Evolutionary conservation across 441 rosid genomes (phyloP).

Genomic region (Macaranga tanarius): DNA sequence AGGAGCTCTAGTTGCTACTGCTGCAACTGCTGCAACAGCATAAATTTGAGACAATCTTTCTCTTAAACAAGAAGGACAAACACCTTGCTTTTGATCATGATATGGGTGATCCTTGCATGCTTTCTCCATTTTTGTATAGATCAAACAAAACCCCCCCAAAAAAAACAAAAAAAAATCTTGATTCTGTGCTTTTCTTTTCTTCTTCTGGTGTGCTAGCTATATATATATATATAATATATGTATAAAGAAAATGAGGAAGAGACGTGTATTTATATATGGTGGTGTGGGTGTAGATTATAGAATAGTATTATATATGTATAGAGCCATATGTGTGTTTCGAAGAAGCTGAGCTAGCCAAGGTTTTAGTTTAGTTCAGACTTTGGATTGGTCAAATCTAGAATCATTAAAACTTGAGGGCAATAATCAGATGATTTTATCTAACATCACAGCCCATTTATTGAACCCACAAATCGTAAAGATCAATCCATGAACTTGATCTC

Average conservation of each 20-base stretch:
- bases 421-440: background rate
- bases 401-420: background rate
- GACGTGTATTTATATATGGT: background rate
- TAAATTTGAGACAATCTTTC: slow-evolving; percentile 50
- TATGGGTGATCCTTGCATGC: slow-evolving; percentile 56
- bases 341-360: background rate
- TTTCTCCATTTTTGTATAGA: slow-evolving; percentile 21
- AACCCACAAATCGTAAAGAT: background rate
- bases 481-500: background rate
- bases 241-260: no score
- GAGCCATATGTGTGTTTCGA: background rate
- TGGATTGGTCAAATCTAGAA: background rate
- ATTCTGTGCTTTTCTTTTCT: background rate
- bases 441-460: background rate
- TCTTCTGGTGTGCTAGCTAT: background rate
- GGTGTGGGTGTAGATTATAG: background rate
- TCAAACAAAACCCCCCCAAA: background rate
- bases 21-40: background rate
- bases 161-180: background rate
- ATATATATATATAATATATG: no score
- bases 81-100: slow-evolving; percentile 50
- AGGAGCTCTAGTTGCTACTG: slow-evolving; percentile 7
- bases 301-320: background rate
- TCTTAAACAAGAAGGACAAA: slow-evolving; percentile 71
- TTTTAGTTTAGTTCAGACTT: no score